Base-by-base conservation (phyloP, 345 rosid species). In the Cochlearia excelsa region DNA sequence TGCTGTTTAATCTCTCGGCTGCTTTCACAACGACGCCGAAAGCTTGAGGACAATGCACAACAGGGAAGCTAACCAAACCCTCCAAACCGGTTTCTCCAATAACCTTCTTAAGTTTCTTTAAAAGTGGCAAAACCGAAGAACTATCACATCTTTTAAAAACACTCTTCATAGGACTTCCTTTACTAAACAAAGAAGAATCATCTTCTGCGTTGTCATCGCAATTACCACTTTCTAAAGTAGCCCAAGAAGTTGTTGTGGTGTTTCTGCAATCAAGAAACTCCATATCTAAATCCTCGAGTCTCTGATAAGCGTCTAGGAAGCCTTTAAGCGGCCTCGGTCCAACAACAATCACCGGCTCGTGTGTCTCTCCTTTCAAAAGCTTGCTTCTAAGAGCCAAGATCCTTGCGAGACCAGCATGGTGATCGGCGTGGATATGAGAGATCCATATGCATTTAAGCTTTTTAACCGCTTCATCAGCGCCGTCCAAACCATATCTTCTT, bases 391-490 rank as follows among this genome's bases (percentile, higher is more conserved):
- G 80, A 61, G 99, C 80, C 63, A 93, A 96, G 54, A 93, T 78
- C 77, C 97, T 87, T 16, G 99, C 88, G 58, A 93, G 68, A 63
- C 95, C 99, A 0, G 88, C 68, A 45, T 93, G 99, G 82, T 93
- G 97, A 76, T 93, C 99, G 41, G 97, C 97, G 58, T 93, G 99
- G 70, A 89, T 93, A 71, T 93, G 99, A 65, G 99, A 93, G 72
- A 93, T 85, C 97, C 99, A 93, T 60, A 84, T 81, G 43, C 86
- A 89, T 58, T 63, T 81, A 52, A 93, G 80, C 51, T 80, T 82
- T 78, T 78, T 81, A 58, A 89, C 78, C 7, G 86, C 85, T 48
- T 69, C 65, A 53, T 93, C 94, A 41, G 97, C 99, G 40, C 90
- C 97, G 68, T 80, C 80, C 46, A 87, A 67, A 54, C 96, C 95